Percentiles rank a stretch among this genome's conserved stretches.
phyloP scores from a whole-genome alignment of 441 rosid species.

The Breynia disticha region DNA sequence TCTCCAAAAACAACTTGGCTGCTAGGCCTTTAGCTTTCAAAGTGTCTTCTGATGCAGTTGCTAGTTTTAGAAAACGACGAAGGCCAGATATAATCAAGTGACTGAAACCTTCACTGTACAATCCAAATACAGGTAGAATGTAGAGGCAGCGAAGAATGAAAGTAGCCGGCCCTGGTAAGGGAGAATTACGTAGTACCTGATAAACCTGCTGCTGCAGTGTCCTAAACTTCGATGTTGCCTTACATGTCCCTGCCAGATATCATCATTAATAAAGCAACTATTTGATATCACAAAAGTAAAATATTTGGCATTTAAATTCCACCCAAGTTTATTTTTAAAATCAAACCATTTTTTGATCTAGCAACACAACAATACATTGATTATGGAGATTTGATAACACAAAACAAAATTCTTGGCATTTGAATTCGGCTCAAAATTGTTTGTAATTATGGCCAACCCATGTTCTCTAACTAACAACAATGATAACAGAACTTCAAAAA shows the following conservation, averaged over 20 bases:
- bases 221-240: conserved; percentile 67
- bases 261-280: not conserved
- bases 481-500: too few species aligned
- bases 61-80: conserved; percentile 44
- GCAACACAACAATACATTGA: too few species aligned
- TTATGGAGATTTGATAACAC: not conserved
- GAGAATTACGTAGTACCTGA: conserved; percentile 46
- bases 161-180: conserved; percentile 66
- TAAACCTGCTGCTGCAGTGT: conserved; percentile 64
- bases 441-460: too few species aligned
- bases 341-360: too few species aligned
- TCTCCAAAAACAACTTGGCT: conserved; percentile 42
- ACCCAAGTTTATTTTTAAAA: not conserved
- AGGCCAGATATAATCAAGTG: conserved; percentile 75
- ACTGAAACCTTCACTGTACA: conserved; percentile 70
- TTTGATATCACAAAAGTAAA: not conserved
- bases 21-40: conserved; percentile 50
- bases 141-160: conserved; percentile 54
- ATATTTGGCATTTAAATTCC: not conserved
- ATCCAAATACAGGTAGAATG: conserved; percentile 60
- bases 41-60: conserved; percentile 29
- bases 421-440: not conserved
- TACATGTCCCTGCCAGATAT: conserved; percentile 46
- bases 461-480: too few species aligned
- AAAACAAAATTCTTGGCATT: not conserved